A percentile compares a stretch with the other conserved stretches of the same genome.
phyloP scores from a whole-genome alignment of 441 rosid genomes.

The Dalechampia spathulata region DNA sequence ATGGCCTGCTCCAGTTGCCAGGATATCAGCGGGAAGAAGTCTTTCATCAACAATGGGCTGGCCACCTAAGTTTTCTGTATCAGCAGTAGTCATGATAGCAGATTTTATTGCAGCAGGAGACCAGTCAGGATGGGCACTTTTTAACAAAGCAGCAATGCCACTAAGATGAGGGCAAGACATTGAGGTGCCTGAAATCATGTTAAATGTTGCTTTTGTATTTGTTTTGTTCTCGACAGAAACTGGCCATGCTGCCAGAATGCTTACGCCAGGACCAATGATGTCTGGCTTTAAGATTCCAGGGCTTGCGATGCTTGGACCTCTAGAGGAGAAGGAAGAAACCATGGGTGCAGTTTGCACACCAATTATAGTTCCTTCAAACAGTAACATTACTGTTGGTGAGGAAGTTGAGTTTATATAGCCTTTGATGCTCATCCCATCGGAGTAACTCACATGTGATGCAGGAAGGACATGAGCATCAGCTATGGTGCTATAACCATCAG shows the following conservation, averaged over 20 bases:
- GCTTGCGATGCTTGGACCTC: conserved; percentile 45
- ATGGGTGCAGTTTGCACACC: conserved; percentile 37
- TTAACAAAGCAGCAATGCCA: conserved; percentile 50
- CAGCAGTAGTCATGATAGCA: conserved; percentile 26
- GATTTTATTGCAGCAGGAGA: no score
- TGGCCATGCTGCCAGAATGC: conserved; percentile 45
- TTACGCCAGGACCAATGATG: conserved; percentile 50
- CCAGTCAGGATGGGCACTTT: conserved; percentile 22
- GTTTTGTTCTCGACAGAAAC: no score
- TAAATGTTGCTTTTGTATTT: conserved; percentile 27
- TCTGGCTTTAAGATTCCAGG: conserved; percentile 65
- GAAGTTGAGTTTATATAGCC: conserved; percentile 37
- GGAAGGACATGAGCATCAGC: conserved; percentile 50
- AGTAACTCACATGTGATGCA: conserved; percentile 35
- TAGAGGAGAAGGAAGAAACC: conserved; percentile 49
- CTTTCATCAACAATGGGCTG: conserved; percentile 16
- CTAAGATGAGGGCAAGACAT: conserved; percentile 39
- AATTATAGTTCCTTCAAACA: conserved; percentile 18
- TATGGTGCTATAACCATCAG: conserved; percentile 31
- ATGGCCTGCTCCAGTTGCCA: conserved; percentile 35
- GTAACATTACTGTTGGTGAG: conserved; percentile 30
- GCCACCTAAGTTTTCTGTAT: conserved; percentile 11
- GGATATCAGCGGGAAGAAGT: conserved; percentile 16
- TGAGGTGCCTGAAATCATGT: conserved; percentile 44
- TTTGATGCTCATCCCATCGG: conserved; percentile 26